phyloP scores from a whole-genome alignment of 345 rosid genomes.

The Corymbia maculata region DNA sequence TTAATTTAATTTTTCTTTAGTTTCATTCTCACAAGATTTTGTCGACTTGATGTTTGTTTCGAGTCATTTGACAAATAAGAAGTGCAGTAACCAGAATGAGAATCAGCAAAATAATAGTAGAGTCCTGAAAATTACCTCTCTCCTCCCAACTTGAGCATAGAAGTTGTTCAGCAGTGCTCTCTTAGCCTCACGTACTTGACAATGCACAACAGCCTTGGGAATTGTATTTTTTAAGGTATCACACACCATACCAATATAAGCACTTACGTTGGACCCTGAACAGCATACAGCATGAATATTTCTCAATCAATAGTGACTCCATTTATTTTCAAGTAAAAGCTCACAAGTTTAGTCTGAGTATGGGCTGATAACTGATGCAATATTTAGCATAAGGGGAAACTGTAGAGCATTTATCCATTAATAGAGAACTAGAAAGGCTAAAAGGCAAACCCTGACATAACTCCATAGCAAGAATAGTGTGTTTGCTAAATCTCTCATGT shows the following conservation, averaged over 20 bases:
- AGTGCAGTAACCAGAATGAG: background rate
- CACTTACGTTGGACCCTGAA: constrained; percentile 87
- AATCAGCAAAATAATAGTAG: background rate
- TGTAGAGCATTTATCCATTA: background rate
- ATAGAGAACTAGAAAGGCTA: background rate
- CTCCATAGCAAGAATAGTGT: background rate
- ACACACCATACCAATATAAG: constrained; percentile 85
- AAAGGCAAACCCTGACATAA: background rate
- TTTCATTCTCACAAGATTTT: background rate
- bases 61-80: background rate
- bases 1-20: background rate
- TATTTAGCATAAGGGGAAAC: background rate
- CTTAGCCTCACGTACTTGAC: constrained; percentile 95
- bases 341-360: background rate
- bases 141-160: constrained; percentile 82
- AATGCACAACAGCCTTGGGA: constrained; percentile 94
- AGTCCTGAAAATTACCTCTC: constrained; percentile 53
- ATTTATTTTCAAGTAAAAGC: background rate
- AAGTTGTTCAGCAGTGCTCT: constrained; percentile 79
- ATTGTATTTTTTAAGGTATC: constrained; percentile 84
- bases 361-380: background rate
- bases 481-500: background rate
- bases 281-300: background rate
- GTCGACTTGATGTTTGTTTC: background rate
- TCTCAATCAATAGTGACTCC: background rate